Evolutionary conservation across 1,139 yeast genomes (phyloP).

Genomic region (Dujonia santamariae): DNA sequence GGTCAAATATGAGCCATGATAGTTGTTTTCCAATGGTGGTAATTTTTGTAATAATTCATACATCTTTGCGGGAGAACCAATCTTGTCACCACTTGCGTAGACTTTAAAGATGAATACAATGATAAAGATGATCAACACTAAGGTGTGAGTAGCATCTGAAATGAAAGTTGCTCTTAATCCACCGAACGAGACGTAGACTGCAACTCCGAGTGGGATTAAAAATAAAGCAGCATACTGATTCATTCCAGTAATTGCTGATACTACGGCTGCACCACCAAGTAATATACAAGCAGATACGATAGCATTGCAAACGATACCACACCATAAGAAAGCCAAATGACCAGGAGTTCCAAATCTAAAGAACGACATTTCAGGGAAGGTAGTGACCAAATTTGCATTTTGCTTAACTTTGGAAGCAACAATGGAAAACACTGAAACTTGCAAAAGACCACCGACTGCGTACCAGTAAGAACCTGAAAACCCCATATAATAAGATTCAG

Average conservation of each 20-base stretch:
- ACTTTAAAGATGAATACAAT: constrained; percentile 40
- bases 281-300: constrained; percentile 35
- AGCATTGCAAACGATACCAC: constrained; percentile 36
- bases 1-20: constrained; percentile 46
- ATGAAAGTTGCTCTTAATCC: constrained; percentile 46
- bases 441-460: constrained; percentile 33
- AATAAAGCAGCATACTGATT: constrained; percentile 32
- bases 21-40: constrained; percentile 40
- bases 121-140: constrained; percentile 35
- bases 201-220: constrained; percentile 36
- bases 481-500: constrained; percentile 18
- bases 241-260: constrained; percentile 35
- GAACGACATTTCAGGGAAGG: constrained; percentile 38
- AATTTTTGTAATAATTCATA: constrained; percentile 39
- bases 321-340: constrained; percentile 33
- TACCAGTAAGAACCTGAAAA: constrained; percentile 31
- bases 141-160: constrained; percentile 46
- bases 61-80: constrained; percentile 47
- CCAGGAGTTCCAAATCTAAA: constrained; percentile 35
- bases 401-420: constrained; percentile 36
- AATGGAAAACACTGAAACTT: constrained; percentile 34
- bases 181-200: constrained; percentile 42
- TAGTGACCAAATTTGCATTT: constrained; percentile 36
- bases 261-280: constrained; percentile 37
- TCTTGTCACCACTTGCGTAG: constrained; percentile 34